Evolutionary conservation across 176 grass and related monocot species (phyloP), one percentile per base, ranked within the genome.

Genomic region (Tillandsia fasciculata): DNA sequence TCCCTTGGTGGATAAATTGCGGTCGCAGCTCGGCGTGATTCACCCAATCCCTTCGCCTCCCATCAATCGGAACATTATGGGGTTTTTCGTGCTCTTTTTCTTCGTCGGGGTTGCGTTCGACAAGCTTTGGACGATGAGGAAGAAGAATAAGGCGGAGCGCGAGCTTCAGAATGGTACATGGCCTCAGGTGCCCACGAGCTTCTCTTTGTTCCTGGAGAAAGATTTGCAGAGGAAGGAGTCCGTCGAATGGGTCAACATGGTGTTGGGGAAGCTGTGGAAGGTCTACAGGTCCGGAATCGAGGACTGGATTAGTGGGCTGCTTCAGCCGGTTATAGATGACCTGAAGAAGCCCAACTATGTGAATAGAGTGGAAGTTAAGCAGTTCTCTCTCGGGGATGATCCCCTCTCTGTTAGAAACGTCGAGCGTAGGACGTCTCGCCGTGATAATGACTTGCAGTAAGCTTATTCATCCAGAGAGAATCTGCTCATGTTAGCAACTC

Each of bases 161-260:
- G 89, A 90, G 82, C 49, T 85, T 10, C 65, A 89, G 78, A 96
- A 96, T 79, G 89, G 89, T 67, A 81, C 82, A 0, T 92, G 93
- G 89, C 93, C 93, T 2, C 93, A 92, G 90, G 86, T 97, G 64
- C 93, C 93, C 20, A 97, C 89, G 11, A 85, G 86, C 78, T 92
- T 97, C 84, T 97, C 89, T 10, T 74, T 90, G 79, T 87, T 97
- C 76, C 86, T 97, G 29, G 86, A 91, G 69, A 97, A 92, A 83
- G 93, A 97, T 74, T 82, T 97, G 75, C 93, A 92, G 83, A 87
- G 93, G 73, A 97, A 97, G 81, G 93, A 97, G 75, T 92, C 93
- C 0, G 93, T 97, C 22, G 93, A 97, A 80, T 97, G 93, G 93
- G 93, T 97, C 74, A 97, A 97, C 86, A 97, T 97, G 93, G 89